Base-by-base conservation (phyloP, 208 protist species). In the Crithidia expoeki region DNA sequence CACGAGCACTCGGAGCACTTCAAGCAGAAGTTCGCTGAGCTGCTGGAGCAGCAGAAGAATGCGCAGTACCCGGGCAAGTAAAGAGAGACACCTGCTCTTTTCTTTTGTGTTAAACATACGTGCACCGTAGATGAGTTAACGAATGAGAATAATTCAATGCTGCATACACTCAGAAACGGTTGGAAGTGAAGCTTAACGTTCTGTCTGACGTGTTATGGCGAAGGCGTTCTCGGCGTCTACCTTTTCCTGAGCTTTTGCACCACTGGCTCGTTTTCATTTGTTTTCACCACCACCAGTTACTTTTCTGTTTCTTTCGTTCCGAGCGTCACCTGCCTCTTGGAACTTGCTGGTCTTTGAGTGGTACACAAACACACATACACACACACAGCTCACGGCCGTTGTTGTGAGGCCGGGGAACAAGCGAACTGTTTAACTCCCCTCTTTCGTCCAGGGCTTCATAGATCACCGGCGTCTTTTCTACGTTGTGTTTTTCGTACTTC, bases 1-100 rank as follows among this genome's bases (percentile, higher is more conserved):
- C 77, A 81, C 77, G 90, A 96, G 75, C 89, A 95, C 85, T 94
- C 88, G 12, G 85, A 90, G 76, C 89, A 95, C 83, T 95, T 97
- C 86, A 96, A 96, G 86, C 72, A 84, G 65, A 97, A 96, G 85
- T 94, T 95, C 60, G 40, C 81, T 2, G 92, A 96, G 76, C 86
- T 95, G 51, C 86, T 96, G 47, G 89, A 95, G 84, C 89, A 96
- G 88, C 90, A 97, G 85, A 95, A 95, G 88, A 92, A 93, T 58
- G 89, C 89, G 66, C 92, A 95, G 83, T 93, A 92, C 85, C 88
- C 90, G 16, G 73, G 85, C 50, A 94, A 93, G 81, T 94, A 94
- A 88, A 12, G 23, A 36, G 32, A 46, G 21, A 36, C 25, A 9
- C 28, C 28, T 5, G 10, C 12, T 32, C 27, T 62, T 36, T 51